Conservation (phyloP, 2,329 filamentous ascomycete species). For the Neoascochyta sp. region DNA sequence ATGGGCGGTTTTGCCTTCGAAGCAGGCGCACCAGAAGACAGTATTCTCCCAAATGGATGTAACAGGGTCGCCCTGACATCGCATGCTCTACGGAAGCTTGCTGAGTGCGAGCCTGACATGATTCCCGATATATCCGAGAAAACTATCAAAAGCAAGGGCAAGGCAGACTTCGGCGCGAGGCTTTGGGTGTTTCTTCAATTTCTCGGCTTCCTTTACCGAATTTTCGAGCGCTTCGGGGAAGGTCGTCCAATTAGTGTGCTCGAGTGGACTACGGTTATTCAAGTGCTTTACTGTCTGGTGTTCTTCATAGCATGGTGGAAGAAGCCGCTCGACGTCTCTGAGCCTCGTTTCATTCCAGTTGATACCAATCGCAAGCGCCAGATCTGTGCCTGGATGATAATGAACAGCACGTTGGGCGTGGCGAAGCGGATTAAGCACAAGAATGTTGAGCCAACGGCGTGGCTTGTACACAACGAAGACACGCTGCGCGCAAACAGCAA, state of each 20-base stretch:
- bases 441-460: too few relatives aligned
- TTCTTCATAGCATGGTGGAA: background rate
- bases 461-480: too few relatives aligned
- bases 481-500: too few relatives aligned
- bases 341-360: background rate
- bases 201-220: background rate
- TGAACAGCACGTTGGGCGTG: too few relatives aligned
- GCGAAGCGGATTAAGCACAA: too few relatives aligned
- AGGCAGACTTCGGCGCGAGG: background rate
- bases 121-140: background rate
- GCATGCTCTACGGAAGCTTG: conserved; percentile 1
- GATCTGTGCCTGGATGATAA: background rate
- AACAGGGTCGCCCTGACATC: conserved; percentile 3
- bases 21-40: too few relatives aligned
- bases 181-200: background rate
- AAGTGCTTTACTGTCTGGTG: background rate
- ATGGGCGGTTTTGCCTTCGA: conserved; percentile 15
- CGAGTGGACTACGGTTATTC: background rate
- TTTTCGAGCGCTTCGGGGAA: background rate
- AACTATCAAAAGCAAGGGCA: background rate
- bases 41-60: conserved; percentile 1
- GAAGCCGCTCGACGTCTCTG: background rate
- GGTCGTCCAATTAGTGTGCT: background rate
- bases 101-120: conserved; percentile 1
- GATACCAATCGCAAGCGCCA: background rate